A percentile compares a stretch with the other conserved stretches of the same genome.
Conservation (phyloP, 2,329 filamentous ascomycete genomes). For the Thielaviopsis ethacetica region DNA sequence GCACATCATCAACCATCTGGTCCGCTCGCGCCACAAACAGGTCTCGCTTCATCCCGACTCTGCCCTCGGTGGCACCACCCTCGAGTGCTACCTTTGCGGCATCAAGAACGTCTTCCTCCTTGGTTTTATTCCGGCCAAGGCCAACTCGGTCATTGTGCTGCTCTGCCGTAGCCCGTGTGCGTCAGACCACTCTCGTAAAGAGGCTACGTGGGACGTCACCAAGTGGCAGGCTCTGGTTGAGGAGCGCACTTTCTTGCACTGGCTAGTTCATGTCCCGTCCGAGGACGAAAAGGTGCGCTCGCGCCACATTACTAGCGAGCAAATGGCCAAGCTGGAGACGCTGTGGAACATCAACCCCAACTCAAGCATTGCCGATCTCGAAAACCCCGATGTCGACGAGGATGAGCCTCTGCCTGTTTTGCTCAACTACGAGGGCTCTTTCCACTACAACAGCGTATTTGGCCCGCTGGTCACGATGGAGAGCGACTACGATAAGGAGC, state of each 20-base stretch:
- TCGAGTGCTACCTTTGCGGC: conserved; percentile 98
- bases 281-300: conserved; percentile 94
- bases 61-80: conserved; percentile 80
- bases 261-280: conserved; percentile 78
- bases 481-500: conserved; percentile 95
- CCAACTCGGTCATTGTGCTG: conserved; percentile 92
- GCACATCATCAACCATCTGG: conserved; percentile 95
- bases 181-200: conserved; percentile 85
- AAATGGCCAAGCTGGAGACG: conserved; percentile 92
- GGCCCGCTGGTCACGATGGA: conserved; percentile 97
- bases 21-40: conserved; percentile 94
- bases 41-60: conserved; percentile 92
- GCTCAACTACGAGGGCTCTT: conserved; percentile 89
- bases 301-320: conserved; percentile 78
- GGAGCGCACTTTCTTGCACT: conserved; percentile 83
- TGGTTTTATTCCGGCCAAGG: conserved; percentile 96
- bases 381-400: conserved; percentile 49
- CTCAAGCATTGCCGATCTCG: conserved; percentile 72
- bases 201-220: conserved; percentile 99
- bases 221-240: conserved; percentile 96
- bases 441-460: conserved; percentile 98
- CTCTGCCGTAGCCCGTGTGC: conserved; percentile 94
- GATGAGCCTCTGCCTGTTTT: conserved; percentile 89
- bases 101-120: conserved; percentile 98
- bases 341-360: conserved; percentile 93